These are phyloP conservation scores for Colletotrichum cereale DNA, from an alignment of 2,329 filamentous ascomycete species.

Conservation along the genomic window DNA sequence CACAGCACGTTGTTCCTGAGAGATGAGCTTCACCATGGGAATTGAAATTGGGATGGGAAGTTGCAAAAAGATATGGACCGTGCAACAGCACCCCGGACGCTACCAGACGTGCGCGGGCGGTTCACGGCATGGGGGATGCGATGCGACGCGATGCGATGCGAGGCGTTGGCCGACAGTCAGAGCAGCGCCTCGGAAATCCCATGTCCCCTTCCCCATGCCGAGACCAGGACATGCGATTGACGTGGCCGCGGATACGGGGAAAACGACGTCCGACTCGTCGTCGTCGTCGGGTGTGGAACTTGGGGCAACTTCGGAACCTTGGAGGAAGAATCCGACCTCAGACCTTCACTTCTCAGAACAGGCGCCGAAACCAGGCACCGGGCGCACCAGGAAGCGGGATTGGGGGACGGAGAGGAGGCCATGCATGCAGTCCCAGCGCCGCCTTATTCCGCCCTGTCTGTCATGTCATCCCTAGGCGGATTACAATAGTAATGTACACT, in stretches of 20 bases:
- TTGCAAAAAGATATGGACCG: conserved; percentile 27
- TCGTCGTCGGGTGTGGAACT: conserved; percentile 19
- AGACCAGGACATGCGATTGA: conserved; percentile 3
- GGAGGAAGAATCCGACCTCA: background rate
- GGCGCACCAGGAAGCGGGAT: conserved; percentile 6
- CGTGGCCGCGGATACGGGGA: background rate
- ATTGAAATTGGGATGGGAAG: background rate
- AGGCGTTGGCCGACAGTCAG: conserved; percentile 13
- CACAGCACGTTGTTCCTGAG: background rate
- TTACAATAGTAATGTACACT: background rate
- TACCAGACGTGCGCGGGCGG: background rate
- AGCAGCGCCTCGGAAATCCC: background rate
- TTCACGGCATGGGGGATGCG: conserved; percentile 11
- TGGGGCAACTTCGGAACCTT: conserved; percentile 3
- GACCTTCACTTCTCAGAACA: background rate
- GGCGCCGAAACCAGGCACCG: conserved; percentile 18
- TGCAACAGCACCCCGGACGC: conserved; percentile 17
- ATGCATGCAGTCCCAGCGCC: conserved; percentile 7
- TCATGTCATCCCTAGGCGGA: background rate
- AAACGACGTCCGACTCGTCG: conserved; percentile 9
- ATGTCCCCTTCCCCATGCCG: background rate
- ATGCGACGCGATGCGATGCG: conserved; percentile 19
- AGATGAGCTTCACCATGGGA: background rate
- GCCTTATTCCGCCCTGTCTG: background rate
- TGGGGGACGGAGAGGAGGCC: conserved; percentile 6